Evolutionary conservation across 768 basidiomycete species (phyloP).

Genomic region (Hysterangium stoloniferum): DNA sequence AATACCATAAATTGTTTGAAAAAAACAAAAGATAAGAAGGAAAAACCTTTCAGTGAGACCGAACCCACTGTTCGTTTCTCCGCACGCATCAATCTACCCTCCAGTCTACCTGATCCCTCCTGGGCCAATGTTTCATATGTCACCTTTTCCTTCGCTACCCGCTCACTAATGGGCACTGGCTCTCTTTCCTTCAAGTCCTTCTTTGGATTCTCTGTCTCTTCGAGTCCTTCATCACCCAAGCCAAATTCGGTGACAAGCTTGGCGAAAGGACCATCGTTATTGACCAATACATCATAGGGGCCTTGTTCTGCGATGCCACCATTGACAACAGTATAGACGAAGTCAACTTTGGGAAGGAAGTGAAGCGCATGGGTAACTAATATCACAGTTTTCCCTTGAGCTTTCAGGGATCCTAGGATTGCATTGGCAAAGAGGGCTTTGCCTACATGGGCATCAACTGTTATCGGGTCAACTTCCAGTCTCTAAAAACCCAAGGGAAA

Average conservation of each 20-base stretch:
- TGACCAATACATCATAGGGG: conserved; percentile 45
- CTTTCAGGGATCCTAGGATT: conserved; percentile 40
- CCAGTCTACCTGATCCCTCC: conserved; percentile 53
- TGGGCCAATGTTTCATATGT: conserved; percentile 18
- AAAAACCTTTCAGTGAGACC: conserved; percentile 40
- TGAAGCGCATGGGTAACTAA: conserved; percentile 51
- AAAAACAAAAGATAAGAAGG: neutral
- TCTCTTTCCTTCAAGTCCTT: neutral
- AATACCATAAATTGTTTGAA: neutral
- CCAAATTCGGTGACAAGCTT: conserved; percentile 56
- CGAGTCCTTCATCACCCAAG: conserved; percentile 22
- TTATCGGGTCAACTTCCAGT: conserved; percentile 10
- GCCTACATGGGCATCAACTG: conserved; percentile 71
- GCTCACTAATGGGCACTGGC: conserved; percentile 25
- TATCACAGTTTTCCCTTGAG: conserved; percentile 42
- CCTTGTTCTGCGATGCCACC: conserved; percentile 42
- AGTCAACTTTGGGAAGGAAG: conserved; percentile 44
- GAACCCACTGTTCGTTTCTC: conserved; percentile 63
- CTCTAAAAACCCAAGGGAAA: neutral
- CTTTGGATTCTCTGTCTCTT: conserved; percentile 27
- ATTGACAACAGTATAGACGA: conserved; percentile 38
- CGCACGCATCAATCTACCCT: conserved; percentile 57
- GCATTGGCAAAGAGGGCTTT: conserved; percentile 59
- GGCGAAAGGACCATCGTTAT: conserved; percentile 44
- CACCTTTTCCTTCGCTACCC: conserved; percentile 30